Evolutionary conservation across 768 basidiomycete genomes (phyloP).

Genomic region (Mycena amicta): DNA sequence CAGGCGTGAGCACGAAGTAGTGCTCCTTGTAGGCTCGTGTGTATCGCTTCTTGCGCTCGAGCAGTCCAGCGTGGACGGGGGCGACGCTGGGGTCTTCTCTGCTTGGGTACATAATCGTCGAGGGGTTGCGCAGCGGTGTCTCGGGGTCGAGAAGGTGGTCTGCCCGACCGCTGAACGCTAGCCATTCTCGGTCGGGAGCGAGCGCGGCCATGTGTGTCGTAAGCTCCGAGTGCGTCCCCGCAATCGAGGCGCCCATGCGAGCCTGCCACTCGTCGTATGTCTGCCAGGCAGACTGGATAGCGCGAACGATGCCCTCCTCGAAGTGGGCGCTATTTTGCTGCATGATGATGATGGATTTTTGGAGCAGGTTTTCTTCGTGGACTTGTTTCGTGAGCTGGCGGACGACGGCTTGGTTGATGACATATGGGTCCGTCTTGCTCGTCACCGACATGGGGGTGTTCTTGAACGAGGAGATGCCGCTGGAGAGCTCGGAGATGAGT

Average conservation of each 20-base stretch:
- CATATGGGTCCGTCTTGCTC: slow-evolving; percentile 78
- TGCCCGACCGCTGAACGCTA: slow-evolving; percentile 87
- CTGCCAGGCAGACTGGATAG: slow-evolving; percentile 95
- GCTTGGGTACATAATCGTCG: slow-evolving; percentile 79
- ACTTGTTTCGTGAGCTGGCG: slow-evolving; percentile 90
- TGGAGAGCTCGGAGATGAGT: slow-evolving; percentile 84
- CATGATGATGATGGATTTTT: slow-evolving; percentile 97
- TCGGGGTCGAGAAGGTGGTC: slow-evolving; percentile 97
- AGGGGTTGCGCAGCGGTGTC: slow-evolving; percentile 85
- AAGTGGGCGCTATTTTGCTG: slow-evolving; percentile 97
- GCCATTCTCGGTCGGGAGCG: slow-evolving; percentile 91
- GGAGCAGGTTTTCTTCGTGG: slow-evolving; percentile 95
- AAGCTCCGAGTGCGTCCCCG: slow-evolving; percentile 74
- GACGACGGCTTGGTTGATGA: slow-evolving; percentile 70
- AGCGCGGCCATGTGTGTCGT: slow-evolving; percentile 76
- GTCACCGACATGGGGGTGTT: slow-evolving; percentile 90
- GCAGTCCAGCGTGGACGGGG: slow-evolving; percentile 83
- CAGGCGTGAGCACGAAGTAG: slow-evolving; percentile 91
- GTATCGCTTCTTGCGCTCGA: slow-evolving; percentile 96
- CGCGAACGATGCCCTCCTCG: slow-evolving; percentile 93
- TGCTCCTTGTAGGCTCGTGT: slow-evolving; percentile 83
- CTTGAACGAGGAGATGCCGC: slow-evolving; percentile 87
- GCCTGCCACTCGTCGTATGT: slow-evolving; percentile 95
- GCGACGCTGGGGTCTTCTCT: slow-evolving; percentile 88
- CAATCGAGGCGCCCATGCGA: slow-evolving; percentile 72